Percentiles rank a stretch among this genome's conserved stretches.
These are phyloP conservation scores for Drechslerella dactyloides DNA, from an alignment of 2,329 filamentous ascomycete genomes.

Conservation along the genomic window DNA sequence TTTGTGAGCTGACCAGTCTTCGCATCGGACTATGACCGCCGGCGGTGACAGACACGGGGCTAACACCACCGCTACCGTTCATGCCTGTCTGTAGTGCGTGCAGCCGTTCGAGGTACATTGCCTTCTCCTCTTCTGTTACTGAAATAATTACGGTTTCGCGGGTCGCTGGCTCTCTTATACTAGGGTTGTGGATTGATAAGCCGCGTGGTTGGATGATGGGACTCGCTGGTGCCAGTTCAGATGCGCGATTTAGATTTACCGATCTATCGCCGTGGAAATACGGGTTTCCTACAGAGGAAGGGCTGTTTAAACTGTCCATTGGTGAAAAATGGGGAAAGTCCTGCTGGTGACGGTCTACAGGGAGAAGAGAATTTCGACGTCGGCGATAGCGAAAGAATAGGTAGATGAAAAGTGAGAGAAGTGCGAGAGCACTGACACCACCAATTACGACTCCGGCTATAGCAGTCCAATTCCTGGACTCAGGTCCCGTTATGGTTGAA, in stretches of 20 bases:
- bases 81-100: conserved; percentile 25
- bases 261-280: conserved; percentile 24
- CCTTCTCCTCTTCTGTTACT: conserved; percentile 31
- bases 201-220: conserved; percentile 22
- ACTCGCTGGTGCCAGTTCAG: conserved; percentile 28
- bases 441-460: conserved; percentile 69
- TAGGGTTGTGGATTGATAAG: conserved; percentile 9
- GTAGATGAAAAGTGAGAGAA: conserved; percentile 60
- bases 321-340: conserved; percentile 6
- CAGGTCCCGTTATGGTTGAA: conserved; percentile 3
- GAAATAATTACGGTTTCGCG: conserved; percentile 36
- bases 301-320: not conserved
- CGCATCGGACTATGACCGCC: conserved; percentile 14
- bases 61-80: conserved; percentile 16
- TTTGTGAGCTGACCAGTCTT: conserved; percentile 8
- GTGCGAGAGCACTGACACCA: conserved; percentile 60
- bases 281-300: conserved; percentile 8
- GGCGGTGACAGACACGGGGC: conserved; percentile 22
- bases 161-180: conserved; percentile 14
- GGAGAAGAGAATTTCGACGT: not conserved
- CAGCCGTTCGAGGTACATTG: conserved; percentile 32
- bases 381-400: conserved; percentile 40
- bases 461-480: conserved; percentile 60
- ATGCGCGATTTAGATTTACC: conserved; percentile 6
- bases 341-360: not conserved